Evolutionary conservation across 2,329 filamentous ascomycete genomes (phyloP).

Genomic region (Botrytis byssoidea): DNA sequence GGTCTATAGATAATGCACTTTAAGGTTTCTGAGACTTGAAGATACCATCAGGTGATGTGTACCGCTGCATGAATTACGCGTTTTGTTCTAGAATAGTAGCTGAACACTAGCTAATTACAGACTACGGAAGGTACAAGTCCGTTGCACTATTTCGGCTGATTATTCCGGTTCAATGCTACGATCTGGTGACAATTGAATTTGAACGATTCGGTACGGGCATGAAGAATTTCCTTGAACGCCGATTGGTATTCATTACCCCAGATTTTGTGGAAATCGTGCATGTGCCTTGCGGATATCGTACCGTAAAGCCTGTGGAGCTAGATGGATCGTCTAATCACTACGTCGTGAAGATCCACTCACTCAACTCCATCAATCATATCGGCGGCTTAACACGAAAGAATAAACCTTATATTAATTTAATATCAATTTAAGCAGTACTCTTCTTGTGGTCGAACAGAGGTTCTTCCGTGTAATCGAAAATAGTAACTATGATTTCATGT

Average conservation of each 20-base stretch:
- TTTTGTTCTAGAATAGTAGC: not conserved
- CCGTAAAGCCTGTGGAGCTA: slow-evolving; percentile 13
- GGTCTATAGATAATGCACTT: not conserved
- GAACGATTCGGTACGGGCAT: not conserved
- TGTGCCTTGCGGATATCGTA: slow-evolving; percentile 13
- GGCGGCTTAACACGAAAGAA: not conserved
- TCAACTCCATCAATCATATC: slow-evolving; percentile 6
- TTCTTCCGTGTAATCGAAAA: not conserved
- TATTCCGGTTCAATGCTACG: not conserved
- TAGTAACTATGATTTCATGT: not conserved
- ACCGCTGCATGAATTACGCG: too few species aligned
- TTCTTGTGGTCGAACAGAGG: not conserved
- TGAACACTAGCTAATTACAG: not conserved
- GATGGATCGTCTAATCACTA: not conserved
- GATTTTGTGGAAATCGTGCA: slow-evolving; percentile 11
- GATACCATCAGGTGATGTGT: not conserved
- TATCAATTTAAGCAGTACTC: not conserved
- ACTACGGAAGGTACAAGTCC: not conserved
- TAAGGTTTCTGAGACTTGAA: not conserved
- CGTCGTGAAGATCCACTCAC: not conserved
- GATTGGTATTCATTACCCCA: slow-evolving; percentile 10
- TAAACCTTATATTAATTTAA: not conserved
- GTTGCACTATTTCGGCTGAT: not conserved
- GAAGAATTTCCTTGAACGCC: not conserved
- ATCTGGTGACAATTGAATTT: slow-evolving; percentile 7